A percentile compares a stretch with the other conserved stretches of the same genome.
Conservation (phyloP, 169 alveolate genomes). For the Plasmodium relictum region DNA sequence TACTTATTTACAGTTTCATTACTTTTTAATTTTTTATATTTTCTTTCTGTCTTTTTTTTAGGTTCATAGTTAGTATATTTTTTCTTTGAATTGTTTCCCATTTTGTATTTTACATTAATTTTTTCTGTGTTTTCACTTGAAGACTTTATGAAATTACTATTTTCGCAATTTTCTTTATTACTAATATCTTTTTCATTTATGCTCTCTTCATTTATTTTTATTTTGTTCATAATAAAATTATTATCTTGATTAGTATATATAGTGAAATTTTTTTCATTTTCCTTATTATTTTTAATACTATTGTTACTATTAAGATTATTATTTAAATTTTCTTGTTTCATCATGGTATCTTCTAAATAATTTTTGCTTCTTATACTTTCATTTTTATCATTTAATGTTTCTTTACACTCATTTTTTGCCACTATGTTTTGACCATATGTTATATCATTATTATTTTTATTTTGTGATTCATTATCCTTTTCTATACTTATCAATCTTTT, state of each 20-base stretch:
- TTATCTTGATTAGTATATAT: background rate
- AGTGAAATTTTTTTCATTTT: constrained; percentile 1
- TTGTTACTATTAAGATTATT: background rate
- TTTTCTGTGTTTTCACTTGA: too few species aligned
- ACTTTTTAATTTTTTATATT: constrained; percentile 5
- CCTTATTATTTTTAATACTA: background rate
- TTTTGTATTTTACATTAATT: too few species aligned
- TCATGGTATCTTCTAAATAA: background rate
- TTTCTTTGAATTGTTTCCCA: too few species aligned
- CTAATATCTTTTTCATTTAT: background rate
- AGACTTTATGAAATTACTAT: background rate
- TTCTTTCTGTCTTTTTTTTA: background rate
- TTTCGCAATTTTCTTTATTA: background rate
- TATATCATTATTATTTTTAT: constrained; percentile 3
- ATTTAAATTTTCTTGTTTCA: background rate
- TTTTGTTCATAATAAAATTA: background rate
- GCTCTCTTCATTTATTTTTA: background rate
- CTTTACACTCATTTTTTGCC: background rate
- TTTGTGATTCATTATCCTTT: constrained; percentile 13
- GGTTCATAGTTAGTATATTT: too few species aligned
- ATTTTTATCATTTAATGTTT: background rate
- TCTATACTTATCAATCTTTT: constrained; percentile 5
- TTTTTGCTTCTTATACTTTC: background rate
- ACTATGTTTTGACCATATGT: background rate
- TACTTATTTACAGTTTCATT: background rate